Conservation (phyloP, 2,329 filamentous ascomycete species). For the Verticillium alfalfae region DNA sequence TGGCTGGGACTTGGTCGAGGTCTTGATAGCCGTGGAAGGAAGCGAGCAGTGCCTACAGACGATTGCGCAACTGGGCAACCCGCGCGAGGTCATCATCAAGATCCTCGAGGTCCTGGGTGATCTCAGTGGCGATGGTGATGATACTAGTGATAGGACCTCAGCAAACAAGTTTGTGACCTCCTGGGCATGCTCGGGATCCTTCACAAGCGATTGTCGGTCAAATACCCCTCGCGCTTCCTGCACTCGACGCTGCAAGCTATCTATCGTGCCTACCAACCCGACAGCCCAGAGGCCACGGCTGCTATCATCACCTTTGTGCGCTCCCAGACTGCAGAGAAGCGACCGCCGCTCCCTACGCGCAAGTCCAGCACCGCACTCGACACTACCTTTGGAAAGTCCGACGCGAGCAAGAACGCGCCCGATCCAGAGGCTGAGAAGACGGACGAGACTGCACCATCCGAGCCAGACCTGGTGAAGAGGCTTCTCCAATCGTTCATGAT, state of each 20-base stretch:
- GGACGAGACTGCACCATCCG: constrained; percentile 45
- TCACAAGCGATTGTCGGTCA: constrained; percentile 70
- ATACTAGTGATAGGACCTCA: constrained; percentile 14
- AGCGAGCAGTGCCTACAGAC: constrained; percentile 68
- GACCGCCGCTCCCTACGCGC: constrained; percentile 56
- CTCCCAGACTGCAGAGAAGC: constrained; percentile 59
- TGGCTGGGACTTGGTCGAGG: constrained; percentile 77
- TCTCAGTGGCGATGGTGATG: constrained; percentile 26
- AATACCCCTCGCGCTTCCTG: constrained; percentile 72
- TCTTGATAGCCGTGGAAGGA: constrained; percentile 62
- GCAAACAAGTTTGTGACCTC: constrained; percentile 55
- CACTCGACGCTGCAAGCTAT: constrained; percentile 72
- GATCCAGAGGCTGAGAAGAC: constrained; percentile 55
- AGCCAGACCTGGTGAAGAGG: constrained; percentile 56
- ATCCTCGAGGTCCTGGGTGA: constrained; percentile 66
- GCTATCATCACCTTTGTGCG: constrained; percentile 67
- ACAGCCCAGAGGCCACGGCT: constrained; percentile 61
- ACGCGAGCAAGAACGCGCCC: constrained; percentile 49
- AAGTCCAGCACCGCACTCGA: constrained; percentile 53
- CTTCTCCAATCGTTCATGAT: constrained; percentile 74
- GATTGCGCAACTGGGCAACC: constrained; percentile 72
- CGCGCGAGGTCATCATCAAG: constrained; percentile 75
- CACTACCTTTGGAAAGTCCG: constrained; percentile 50
- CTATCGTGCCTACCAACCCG: constrained; percentile 58
- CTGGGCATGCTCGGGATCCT: constrained; percentile 68